Conservation (phyloP, 371 early-diverging fungal species). For the Smittium culicis region DNA sequence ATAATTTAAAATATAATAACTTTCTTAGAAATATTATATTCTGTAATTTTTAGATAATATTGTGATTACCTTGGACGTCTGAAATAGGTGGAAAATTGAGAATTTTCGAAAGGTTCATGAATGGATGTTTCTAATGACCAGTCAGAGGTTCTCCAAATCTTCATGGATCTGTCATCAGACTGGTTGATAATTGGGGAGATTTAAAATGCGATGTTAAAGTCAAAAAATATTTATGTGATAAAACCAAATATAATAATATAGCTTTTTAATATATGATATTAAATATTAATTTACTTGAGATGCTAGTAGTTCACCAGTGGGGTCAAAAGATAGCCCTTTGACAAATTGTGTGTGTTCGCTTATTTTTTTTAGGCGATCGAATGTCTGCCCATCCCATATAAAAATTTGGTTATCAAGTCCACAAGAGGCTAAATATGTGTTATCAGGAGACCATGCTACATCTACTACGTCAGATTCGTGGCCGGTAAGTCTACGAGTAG, state of each 20-base stretch:
- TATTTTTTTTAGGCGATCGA: constrained; percentile 50
- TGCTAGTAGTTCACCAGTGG: constrained; percentile 82
- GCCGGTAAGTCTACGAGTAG: constrained; percentile 63
- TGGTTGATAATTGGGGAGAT: no score
- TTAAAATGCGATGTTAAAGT: no score
- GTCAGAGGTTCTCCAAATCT: constrained; percentile 73
- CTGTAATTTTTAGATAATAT: background rate
- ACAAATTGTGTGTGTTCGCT: constrained; percentile 77
- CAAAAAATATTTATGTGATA: no score
- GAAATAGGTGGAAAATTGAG: constrained; percentile 69
- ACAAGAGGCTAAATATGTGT: constrained; percentile 76
- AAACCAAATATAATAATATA: no score
- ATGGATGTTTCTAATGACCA: constrained; percentile 67
- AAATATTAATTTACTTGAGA: constrained; percentile 34
- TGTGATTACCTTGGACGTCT: constrained; percentile 50
- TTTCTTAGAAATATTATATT: background rate
- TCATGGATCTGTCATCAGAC: constrained; percentile 83
- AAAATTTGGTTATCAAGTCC: constrained; percentile 71
- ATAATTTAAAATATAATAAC: no score
- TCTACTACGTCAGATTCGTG: constrained; percentile 92
- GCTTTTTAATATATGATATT: background rate
- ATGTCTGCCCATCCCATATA: constrained; percentile 72
- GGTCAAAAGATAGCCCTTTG: constrained; percentile 94
- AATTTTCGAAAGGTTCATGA: constrained; percentile 56
- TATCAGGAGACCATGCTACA: constrained; percentile 87